Base-by-base conservation (phyloP, 495 filamentous ascomycete genomes). In the Penicillium robsamsonii region DNA sequence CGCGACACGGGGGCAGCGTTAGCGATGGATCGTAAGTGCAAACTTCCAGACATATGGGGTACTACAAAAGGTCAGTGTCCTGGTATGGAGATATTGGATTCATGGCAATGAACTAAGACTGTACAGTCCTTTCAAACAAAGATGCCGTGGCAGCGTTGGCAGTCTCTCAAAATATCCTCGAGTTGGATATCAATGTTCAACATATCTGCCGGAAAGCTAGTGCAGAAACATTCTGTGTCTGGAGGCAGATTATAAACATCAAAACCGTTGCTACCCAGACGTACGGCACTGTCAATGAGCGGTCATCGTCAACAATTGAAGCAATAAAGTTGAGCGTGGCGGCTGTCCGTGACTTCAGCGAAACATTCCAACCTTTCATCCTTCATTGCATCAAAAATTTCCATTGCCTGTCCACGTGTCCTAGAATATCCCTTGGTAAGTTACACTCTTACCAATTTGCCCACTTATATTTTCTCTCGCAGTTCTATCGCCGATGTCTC, bases 1-100 rank as follows among this genome's bases (percentile, higher is more conserved):
- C 66, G 66, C 11, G 63, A 66, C 29, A 63, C 57, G 5, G 66
- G 66, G 5, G 66, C 66, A 22, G 63, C 66, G 15, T 43, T 68
- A 1, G 53, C 55, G 13, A 49, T 47, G 9, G 33, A 58, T 24
- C 53, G 57, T 2, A 41, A 50, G n/a, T 63, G 60, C 30, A 63
- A 44, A 30, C 40, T 66, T 29, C 58, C 60, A 10, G 43, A 53
- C 4, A 8, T 46, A 15, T 55, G 57, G 53, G 31, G 43, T 3
- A 3, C 50, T 13, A n/a, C 17, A 7, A 46, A 52, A 27, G 22
- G 59, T 62, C 38, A 50, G 47, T 48, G 13, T 1, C 8, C 11
- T 13, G 0, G 3, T 3, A 29, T 17, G 10, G 8, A 13, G 1
- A 1, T 15, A 2, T 31, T 20, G 2, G 22, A 27, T 22, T 3